These are phyloP conservation scores for Buddleja alternifolia DNA, from an alignment of 257 asterid species.

Conservation along the genomic window DNA sequence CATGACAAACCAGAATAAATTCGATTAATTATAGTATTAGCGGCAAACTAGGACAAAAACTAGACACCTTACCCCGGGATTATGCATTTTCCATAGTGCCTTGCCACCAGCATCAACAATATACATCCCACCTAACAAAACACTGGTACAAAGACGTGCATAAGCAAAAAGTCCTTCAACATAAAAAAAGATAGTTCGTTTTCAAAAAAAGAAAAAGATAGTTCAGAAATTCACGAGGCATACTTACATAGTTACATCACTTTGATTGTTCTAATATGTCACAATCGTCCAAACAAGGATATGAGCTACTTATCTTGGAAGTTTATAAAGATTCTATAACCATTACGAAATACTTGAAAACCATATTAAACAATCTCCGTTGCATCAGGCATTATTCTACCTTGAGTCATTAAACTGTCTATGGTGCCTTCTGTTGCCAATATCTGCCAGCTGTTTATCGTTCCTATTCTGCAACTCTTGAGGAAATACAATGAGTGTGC, in stretches of 20 bases:
- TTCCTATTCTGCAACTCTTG: not conserved
- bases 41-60: slow-evolving; percentile 7
- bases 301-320: too few species aligned
- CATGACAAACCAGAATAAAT: too few species aligned
- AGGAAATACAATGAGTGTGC: too few species aligned
- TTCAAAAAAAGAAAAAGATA: too few species aligned
- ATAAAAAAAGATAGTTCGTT: too few species aligned
- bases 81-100: slow-evolving; percentile 73
- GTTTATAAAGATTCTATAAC: too few species aligned
- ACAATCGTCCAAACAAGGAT: too few species aligned
- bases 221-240: too few species aligned
- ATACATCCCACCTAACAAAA: slow-evolving; percentile 64
- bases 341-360: too few species aligned
- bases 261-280: not conserved
- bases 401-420: not conserved
- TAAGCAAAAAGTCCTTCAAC: slow-evolving; percentile 12
- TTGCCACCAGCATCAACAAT: slow-evolving; percentile 59
- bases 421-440: not conserved
- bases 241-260: too few species aligned
- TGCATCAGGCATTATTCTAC: too few species aligned
- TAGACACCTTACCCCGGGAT: slow-evolving; percentile 66
- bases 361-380: too few species aligned
- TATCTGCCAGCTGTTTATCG: not conserved
- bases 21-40: not conserved
- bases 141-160: slow-evolving; percentile 42